A percentile compares a stretch with the other conserved stretches of the same genome.
phyloP scores from a whole-genome alignment of 305 asterid genomes.

The Rubia tinctorum region DNA sequence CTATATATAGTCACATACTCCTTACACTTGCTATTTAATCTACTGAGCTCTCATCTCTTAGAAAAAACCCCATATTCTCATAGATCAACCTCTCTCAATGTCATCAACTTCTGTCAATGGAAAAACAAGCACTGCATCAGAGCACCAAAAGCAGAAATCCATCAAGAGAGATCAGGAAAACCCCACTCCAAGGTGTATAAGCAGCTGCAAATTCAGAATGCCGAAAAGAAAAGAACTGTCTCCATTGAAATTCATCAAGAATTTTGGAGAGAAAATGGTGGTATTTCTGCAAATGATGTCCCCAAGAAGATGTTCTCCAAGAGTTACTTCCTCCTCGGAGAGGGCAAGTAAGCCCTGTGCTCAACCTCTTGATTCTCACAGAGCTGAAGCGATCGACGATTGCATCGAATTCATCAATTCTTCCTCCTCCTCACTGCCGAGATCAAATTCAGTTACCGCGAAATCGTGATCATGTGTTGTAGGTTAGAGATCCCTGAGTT shows the following conservation, averaged over 20 bases:
- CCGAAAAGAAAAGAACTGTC: conserved; percentile 31
- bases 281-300: conserved; percentile 29
- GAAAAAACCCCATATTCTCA: background rate
- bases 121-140: conserved; percentile 14
- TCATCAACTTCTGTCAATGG: conserved; percentile 14
- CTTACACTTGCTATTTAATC: background rate
- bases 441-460: conserved; percentile 48
- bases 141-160: conserved; percentile 29
- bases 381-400: conserved; percentile 78
- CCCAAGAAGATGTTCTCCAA: conserved; percentile 24
- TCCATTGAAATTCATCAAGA: conserved; percentile 39
- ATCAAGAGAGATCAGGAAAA: conserved; percentile 13
- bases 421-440: conserved; percentile 51
- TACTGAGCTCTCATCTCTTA: background rate
- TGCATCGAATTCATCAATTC: conserved; percentile 79
- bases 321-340: conserved; percentile 30
- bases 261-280: conserved; percentile 35
- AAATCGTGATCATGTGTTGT: background rate
- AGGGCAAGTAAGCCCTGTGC: conserved; percentile 34
- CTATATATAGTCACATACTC: conserved; percentile 3
- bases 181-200: conserved; percentile 31
- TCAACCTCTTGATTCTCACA: conserved; percentile 48
- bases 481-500: conserved; percentile 7
- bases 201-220: conserved; percentile 43
- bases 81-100: conserved; percentile 17